Evolutionary conservation across 1,284 basidiomycete genomes (phyloP).

Genomic region (Ustilago loliicola): DNA sequence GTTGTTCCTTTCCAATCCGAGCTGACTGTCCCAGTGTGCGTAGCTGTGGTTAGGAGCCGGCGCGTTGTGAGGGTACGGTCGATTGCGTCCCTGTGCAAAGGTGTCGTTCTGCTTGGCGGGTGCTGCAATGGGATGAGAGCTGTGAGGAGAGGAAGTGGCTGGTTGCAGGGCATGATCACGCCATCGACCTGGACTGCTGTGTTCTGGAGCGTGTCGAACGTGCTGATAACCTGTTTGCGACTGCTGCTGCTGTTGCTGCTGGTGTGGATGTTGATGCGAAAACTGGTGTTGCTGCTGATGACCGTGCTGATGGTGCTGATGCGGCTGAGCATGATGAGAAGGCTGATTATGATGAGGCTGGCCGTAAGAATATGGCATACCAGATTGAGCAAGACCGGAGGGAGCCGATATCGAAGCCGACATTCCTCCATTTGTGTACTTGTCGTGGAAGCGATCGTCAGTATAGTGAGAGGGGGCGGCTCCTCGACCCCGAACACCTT

Average conservation of each 20-base stretch:
- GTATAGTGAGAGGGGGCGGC: conserved; percentile 22
- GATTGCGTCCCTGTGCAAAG: conserved; percentile 28
- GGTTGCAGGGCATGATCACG: conserved; percentile 31
- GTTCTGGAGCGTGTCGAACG: conserved; percentile 30
- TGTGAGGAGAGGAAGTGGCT: conserved; percentile 37
- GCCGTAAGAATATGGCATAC: conserved; percentile 22
- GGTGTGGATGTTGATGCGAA: conserved; percentile 20
- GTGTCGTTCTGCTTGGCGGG: conserved; percentile 35
- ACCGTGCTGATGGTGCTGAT: conserved; percentile 24
- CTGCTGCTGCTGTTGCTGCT: conserved; percentile 21
- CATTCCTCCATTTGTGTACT: conserved; percentile 30
- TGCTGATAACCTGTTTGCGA: conserved; percentile 16
- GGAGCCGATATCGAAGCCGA: conserved; percentile 44
- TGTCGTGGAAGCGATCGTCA: conserved; percentile 45
- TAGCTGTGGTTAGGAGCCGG: conserved; percentile 49
- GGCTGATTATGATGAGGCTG: conserved; percentile 31
- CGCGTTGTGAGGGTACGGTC: conserved; percentile 42
- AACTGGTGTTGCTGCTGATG: conserved; percentile 25
- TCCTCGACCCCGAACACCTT: conserved; percentile 11
- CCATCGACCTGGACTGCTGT: conserved; percentile 44
- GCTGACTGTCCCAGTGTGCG: conserved; percentile 49
- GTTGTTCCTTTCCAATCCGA: conserved; percentile 36
- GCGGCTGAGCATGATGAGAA: conserved; percentile 19
- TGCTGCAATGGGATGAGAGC: conserved; percentile 24
- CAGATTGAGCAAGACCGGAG: conserved; percentile 36